Conservation (phyloP, 208 protist species). For the Leishmania turanica region DNA sequence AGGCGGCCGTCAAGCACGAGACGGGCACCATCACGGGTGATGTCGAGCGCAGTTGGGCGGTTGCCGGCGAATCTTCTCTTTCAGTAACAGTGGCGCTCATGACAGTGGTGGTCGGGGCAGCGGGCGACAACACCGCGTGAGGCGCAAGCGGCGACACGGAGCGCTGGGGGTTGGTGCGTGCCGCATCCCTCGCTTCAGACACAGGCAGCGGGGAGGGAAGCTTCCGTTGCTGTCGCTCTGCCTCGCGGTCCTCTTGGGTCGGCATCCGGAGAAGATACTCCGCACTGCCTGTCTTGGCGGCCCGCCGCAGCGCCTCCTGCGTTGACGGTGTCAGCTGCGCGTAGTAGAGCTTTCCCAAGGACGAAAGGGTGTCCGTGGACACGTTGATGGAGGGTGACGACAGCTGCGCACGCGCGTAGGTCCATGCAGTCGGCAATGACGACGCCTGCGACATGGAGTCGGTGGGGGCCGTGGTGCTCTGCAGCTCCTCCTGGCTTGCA, state of each 20-base stretch:
- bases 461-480: not conserved
- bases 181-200: not conserved
- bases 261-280: slow-evolving; percentile 20
- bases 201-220: not conserved
- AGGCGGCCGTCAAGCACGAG: not conserved
- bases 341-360: slow-evolving; percentile 17
- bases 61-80: not conserved
- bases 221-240: slow-evolving; percentile 11
- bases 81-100: not conserved
- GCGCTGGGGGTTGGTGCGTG: not conserved
- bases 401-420: slow-evolving; percentile 1
- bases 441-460: not conserved
- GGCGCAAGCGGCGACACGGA: not conserved
- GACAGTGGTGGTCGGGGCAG: not conserved
- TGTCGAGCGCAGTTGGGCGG: not conserved
- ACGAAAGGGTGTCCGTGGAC: slow-evolving; percentile 11
- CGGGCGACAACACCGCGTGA: not conserved
- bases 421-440: not conserved
- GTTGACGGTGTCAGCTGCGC: slow-evolving; percentile 14
- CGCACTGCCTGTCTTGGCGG: slow-evolving; percentile 21
- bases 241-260: slow-evolving; percentile 12
- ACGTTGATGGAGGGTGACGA: slow-evolving; percentile 6
- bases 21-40: not conserved
- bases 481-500: not conserved
- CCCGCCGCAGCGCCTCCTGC: slow-evolving; percentile 17